Evolutionary conservation across 805 yeast species (phyloP), one percentile per base, ranked within the genome.

Genomic region (Saccharomycopsis fermentans): DNA sequence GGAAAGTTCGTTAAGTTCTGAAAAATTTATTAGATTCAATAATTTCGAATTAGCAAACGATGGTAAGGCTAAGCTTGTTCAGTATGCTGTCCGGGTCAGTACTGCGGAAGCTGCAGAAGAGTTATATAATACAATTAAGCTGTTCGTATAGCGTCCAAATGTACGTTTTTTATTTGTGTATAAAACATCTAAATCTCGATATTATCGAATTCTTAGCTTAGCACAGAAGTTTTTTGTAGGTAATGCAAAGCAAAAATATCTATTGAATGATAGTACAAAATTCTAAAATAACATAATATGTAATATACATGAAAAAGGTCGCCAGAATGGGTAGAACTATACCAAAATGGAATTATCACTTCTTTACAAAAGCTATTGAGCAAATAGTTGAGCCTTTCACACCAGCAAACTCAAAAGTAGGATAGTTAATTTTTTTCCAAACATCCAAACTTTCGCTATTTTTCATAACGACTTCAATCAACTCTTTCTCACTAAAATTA

Each of bases 391-490:
- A 81, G 1, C 99, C 99, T 64, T 84, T 79, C 5, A 78, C 81
- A 8, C 99, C 99, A 2, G 97, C 97, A 71, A 90, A 92, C 68
- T 86, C 81, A 68, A 90, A 90, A 6, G 81, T 77, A 8, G 96
- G 97, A 70, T 94, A 92, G 12, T 80, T 71, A 54, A 92, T 81
- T 21, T 76, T 76, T 63, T 81, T 80, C 86, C 88, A 87, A 2
- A 80, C 79, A 65, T 73, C 70, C 59, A 88, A 73, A 2, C 69
- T 68, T 16, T 74, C 75, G 16, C 73, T 64, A 12, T 69, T 72
- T 37, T 77, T 74, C 3, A 68, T 64, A 2, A 85, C 74, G 39
- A 87, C 75, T 27, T 71, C 71, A 1, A 75, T 74, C 55, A 94
- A 77, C 68, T 94, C 99, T 0, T 74, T 72, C 66, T 87, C 86